Percentiles rank a stretch among this genome's conserved stretches.
Conservation (phyloP, 352 stramenopile species). For the Aphanomyces euteiches region DNA sequence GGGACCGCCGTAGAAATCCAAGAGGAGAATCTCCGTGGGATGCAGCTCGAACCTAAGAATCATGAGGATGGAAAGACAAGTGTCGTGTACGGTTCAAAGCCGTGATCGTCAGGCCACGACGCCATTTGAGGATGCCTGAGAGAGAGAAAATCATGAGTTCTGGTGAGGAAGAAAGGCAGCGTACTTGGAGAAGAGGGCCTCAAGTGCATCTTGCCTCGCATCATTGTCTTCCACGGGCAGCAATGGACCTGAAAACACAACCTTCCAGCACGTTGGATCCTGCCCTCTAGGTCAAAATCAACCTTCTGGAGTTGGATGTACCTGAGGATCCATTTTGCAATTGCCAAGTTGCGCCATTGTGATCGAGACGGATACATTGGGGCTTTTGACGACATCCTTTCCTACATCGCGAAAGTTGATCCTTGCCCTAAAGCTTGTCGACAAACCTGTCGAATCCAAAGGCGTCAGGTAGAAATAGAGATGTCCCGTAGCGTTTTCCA, state of each 20-base stretch:
- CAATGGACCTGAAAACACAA: slow-evolving; percentile 54
- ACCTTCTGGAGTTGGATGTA: background rate
- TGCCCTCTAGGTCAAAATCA: slow-evolving; percentile 28
- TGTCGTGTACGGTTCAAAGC: slow-evolving; percentile 45
- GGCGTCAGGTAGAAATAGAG: slow-evolving; percentile 70
- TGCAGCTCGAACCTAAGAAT: slow-evolving; percentile 35
- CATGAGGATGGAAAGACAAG: background rate
- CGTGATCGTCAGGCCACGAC: slow-evolving; percentile 55
- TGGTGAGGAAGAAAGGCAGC: slow-evolving; percentile 1
- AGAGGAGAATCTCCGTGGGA: slow-evolving; percentile 55
- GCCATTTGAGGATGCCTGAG: slow-evolving; percentile 64
- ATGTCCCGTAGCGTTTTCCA: slow-evolving; percentile 51
- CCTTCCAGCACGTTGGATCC: slow-evolving; percentile 71
- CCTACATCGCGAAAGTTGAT: slow-evolving; percentile 27
- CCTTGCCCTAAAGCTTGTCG: background rate
- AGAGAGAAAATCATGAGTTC: background rate
- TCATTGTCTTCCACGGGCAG: slow-evolving; percentile 44
- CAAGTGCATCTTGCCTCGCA: slow-evolving; percentile 37
- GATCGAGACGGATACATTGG: slow-evolving; percentile 55
- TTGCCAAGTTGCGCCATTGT: slow-evolving; percentile 51
- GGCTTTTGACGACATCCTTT: slow-evolving; percentile 51
- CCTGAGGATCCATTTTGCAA: slow-evolving; percentile 41
- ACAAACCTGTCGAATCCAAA: slow-evolving; percentile 46
- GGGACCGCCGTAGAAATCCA: slow-evolving; percentile 68
- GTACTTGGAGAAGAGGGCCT: slow-evolving; percentile 69